These are phyloP conservation scores for Sphaerostilbella broomeana DNA, from an alignment of 2,329 filamentous ascomycete genomes.

Conservation along the genomic window DNA sequence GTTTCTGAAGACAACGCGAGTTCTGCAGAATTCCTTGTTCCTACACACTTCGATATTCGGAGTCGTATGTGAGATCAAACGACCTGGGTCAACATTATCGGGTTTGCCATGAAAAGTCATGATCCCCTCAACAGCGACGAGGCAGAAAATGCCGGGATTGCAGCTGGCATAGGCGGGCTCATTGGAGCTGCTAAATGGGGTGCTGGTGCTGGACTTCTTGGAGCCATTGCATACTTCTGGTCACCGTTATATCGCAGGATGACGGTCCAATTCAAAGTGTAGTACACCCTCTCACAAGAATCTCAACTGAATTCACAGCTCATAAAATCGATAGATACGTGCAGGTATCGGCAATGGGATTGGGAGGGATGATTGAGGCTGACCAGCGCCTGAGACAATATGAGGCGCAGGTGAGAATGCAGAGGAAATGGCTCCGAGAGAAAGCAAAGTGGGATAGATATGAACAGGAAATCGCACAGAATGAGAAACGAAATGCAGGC, in stretches of 20 bases:
- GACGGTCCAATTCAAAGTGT: slow-evolving; percentile 74
- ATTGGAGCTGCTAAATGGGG: slow-evolving; percentile 69
- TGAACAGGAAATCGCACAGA: slow-evolving; percentile 51
- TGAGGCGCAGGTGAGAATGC: slow-evolving; percentile 57
- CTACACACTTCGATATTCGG: neutral
- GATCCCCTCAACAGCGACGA: slow-evolving; percentile 59
- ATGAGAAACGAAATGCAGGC: slow-evolving; percentile 25
- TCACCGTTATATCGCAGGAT: slow-evolving; percentile 67
- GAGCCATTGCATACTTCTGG: slow-evolving; percentile 53
- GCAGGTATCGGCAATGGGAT: slow-evolving; percentile 80
- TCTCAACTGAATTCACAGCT: neutral
- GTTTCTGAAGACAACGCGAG: too few relatives aligned
- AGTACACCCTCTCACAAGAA: slow-evolving; percentile 27
- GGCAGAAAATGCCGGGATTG: slow-evolving; percentile 63
- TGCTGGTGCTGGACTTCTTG: slow-evolving; percentile 54
- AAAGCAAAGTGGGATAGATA: slow-evolving; percentile 63
- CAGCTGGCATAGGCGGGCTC: slow-evolving; percentile 60
- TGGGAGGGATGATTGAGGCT: slow-evolving; percentile 70
- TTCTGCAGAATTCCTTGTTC: too few relatives aligned
- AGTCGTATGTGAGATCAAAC: neutral
- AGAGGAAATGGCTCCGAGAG: slow-evolving; percentile 57
- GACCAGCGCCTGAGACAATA: slow-evolving; percentile 62
- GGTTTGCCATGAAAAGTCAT: slow-evolving; percentile 39
- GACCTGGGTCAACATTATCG: neutral
- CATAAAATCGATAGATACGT: slow-evolving; percentile 53